Evolutionary conservation across 2,329 filamentous ascomycete species (phyloP).

Genomic region (Colletotrichum incanum): DNA sequence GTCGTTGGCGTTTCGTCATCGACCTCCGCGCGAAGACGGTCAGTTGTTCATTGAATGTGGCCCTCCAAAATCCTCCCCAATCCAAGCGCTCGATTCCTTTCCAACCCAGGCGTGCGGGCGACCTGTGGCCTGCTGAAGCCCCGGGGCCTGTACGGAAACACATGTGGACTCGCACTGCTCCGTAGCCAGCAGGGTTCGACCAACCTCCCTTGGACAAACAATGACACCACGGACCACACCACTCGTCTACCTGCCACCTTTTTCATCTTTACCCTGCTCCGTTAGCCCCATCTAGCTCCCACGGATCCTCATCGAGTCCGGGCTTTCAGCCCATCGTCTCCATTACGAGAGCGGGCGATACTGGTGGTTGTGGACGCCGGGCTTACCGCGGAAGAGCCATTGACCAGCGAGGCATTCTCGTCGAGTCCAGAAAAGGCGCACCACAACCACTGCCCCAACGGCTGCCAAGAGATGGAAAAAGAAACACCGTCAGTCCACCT

Average conservation of each 20-base stretch:
- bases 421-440: constrained; percentile 24
- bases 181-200: constrained; percentile 27
- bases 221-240: constrained; percentile 34
- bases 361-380: constrained; percentile 4
- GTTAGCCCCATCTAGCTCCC: constrained; percentile 23
- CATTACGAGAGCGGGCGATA: constrained; percentile 6
- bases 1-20: not conserved
- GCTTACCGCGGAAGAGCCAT: constrained; percentile 18
- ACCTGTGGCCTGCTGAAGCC: constrained; percentile 17
- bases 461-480: constrained; percentile 40
- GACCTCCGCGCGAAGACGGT: not conserved
- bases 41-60: not conserved
- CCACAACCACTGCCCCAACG: constrained; percentile 30
- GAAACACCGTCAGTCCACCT: constrained; percentile 19
- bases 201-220: constrained; percentile 37
- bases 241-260: constrained; percentile 33
- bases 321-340: constrained; percentile 32
- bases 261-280: constrained; percentile 22
- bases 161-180: constrained; percentile 4
- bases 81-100: constrained; percentile 10
- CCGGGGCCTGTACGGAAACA: constrained; percentile 17
- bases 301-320: constrained; percentile 31
- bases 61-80: not conserved
- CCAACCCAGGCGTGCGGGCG: constrained; percentile 12
- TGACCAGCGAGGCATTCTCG: constrained; percentile 27